Percentiles rank a stretch among this genome's conserved stretches.
These are phyloP conservation scores for Mortierella sp. DNA, from an alignment of 371 early-diverging fungal species.

Conservation along the genomic window DNA sequence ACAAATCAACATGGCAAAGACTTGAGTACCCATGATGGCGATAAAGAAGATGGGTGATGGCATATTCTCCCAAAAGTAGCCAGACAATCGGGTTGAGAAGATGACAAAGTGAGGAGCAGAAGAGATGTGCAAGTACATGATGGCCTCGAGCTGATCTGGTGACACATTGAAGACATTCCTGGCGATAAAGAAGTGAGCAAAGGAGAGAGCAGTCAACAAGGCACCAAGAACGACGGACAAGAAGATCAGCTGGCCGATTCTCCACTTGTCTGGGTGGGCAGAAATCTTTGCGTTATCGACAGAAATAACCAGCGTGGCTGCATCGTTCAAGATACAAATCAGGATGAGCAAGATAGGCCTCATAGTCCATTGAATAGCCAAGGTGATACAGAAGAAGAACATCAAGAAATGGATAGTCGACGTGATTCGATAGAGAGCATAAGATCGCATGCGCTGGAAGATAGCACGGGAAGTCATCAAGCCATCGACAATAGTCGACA, in stretches of 20 bases:
- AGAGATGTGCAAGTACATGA: slow-evolving; percentile 90
- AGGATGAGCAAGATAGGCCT: slow-evolving; percentile 78
- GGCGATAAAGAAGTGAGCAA: slow-evolving; percentile 76
- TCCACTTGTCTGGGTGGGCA: slow-evolving; percentile 86
- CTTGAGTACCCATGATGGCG: slow-evolving; percentile 91
- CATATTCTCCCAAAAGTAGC: slow-evolving; percentile 86
- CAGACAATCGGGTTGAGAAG: slow-evolving; percentile 90
- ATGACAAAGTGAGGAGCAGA: slow-evolving; percentile 95
- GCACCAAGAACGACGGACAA: slow-evolving; percentile 76
- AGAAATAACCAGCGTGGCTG: slow-evolving; percentile 87
- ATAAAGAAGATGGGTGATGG: slow-evolving; percentile 86
- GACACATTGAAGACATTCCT: slow-evolving; percentile 20
- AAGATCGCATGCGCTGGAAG: slow-evolving; percentile 91
- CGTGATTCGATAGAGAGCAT: slow-evolving; percentile 89
- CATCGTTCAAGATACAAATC: slow-evolving; percentile 86
- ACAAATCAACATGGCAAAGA: slow-evolving; percentile 90
- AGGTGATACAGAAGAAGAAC: slow-evolving; percentile 87
- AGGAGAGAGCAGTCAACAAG: slow-evolving; percentile 75
- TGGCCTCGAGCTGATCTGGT: slow-evolving; percentile 63
- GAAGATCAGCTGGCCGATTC: slow-evolving; percentile 84
- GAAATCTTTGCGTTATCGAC: slow-evolving; percentile 88
- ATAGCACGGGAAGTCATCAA: slow-evolving; percentile 85
- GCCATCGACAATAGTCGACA: slow-evolving; percentile 88
- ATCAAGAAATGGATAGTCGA: slow-evolving; percentile 90
- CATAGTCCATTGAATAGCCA: slow-evolving; percentile 77